phyloP scores from a whole-genome alignment of 306 rosid genomes.

The Neltuma alba region DNA sequence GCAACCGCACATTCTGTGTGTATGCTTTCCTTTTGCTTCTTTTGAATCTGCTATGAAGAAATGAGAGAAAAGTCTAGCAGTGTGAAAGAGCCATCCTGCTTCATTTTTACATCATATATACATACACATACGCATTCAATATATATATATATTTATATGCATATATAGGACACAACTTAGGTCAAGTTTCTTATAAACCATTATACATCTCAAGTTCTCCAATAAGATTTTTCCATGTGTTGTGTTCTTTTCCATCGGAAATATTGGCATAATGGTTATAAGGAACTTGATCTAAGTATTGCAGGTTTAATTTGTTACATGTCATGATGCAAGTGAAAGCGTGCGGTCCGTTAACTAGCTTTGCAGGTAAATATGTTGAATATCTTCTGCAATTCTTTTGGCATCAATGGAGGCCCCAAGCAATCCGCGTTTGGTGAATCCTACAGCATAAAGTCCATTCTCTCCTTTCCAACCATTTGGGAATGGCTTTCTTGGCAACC shows the following conservation, averaged over 20 bases:
- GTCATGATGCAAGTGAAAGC: not conserved
- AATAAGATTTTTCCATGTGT: too few species aligned
- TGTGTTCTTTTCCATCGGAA: too few species aligned
- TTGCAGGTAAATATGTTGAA: slow-evolving; percentile 45
- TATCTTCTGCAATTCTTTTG: slow-evolving; percentile 59
- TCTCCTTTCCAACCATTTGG: slow-evolving; percentile 80
- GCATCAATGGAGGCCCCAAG: slow-evolving; percentile 71
- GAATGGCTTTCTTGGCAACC: slow-evolving; percentile 56
- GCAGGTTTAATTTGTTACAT: too few species aligned
- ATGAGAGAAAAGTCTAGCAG: slow-evolving; percentile 6
- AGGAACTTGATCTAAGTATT: too few species aligned
- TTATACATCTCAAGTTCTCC: too few species aligned
- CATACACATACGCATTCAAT: too few species aligned
- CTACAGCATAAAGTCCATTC: slow-evolving; percentile 63
- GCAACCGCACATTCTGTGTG: not conserved
- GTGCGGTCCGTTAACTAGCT: too few species aligned
- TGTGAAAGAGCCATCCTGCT: not conserved
- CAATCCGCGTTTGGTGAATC: slow-evolving; percentile 71
- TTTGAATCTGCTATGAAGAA: not conserved
- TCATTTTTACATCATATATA: not conserved
- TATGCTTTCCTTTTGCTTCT: not conserved
- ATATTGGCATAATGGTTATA: too few species aligned
- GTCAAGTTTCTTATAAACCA: too few species aligned
- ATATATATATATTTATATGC: too few species aligned
- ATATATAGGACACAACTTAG: too few species aligned